Evolutionary conservation across 2,329 filamentous ascomycete species (phyloP), one percentile per base, ranked within the genome.

Genomic region (Ophiostoma novo-ulmi): DNA sequence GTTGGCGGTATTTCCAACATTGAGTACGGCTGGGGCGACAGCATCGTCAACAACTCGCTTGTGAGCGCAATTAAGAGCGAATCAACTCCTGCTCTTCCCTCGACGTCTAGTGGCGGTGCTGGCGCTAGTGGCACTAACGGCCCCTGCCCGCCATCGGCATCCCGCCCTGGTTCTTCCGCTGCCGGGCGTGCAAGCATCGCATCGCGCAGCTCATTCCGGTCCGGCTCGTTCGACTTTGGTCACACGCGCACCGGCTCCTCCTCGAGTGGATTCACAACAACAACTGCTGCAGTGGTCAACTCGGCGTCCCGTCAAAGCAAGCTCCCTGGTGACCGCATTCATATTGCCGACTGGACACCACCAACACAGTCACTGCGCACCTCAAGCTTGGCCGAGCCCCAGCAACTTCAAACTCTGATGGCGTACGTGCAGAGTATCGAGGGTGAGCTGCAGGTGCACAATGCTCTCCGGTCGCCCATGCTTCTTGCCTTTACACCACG

Each of bases 1-100:
- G 87, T 94, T 44, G 95, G 95, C 71, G 94, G 94, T 71, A 91
- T 99, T 75, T 97, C 92, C 80, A 99, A 97, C 78, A 91, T 98
- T 75, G 95, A 99, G 79, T 98, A 97, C 77, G 95, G 95, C 69
- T 99, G 95, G 95, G 92, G 93, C 75, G 93, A 97, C 58, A 84
- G 85, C 26, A 89, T 97, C 72, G 89, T 97, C 76, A 88, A 87
- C 75, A 87, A 83, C 70, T 81, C 84, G 10, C 80, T 87, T 1
- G 82, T 88, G 4, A 79, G 77, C 5, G 83, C 84, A 36, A 84
- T 87, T 75, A 84, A 85, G 72, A 84, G 85, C 72, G 85, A 88
- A 68, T 79, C 80, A 3, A 75, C 74, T 63, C 61, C 68, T 69
- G 66, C 69, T 17, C 58, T 70, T 48, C 36, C 72, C 73, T 36